Evolutionary conservation across 1,284 basidiomycete genomes (phyloP), one percentile per base, ranked within the genome.

Genomic region (Rhodotorula sp.): DNA sequence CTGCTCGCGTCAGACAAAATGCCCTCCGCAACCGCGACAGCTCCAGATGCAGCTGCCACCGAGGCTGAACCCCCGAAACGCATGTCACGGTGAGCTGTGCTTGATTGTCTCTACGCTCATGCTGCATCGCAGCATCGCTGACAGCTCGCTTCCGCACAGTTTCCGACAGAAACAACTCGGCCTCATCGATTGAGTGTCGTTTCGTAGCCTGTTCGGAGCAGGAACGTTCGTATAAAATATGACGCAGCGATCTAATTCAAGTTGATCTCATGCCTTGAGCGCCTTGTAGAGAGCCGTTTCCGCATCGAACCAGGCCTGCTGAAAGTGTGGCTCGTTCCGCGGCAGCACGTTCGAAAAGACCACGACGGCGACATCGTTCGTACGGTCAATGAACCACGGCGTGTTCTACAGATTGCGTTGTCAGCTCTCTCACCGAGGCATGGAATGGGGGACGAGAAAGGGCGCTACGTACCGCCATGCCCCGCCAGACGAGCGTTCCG

Each of bases 111-210:
- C 14, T 6, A 12, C 14, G 6, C 1, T 44, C n/a, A 8, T 18
- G 24, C 6, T 10, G 1, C 10, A 6, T 20, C 18, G 26, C 26
- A 5, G 4, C 17, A 6, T 17, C 0, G 4, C 29, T 30, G 18
- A n/a, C 29, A 3, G n/a, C 48, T 15, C 6, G 1, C 26, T 20
- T 4, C 10, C 30, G 2, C 22, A n/a, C 68, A 75, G 73, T 53
- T 75, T 75, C 69, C 68, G 70, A 14, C 67, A 68, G 45, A 70
- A 73, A n/a, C 74, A 75, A 63, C 61, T 75, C 5, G 69, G 74
- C 0, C 57, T 75, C 10, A 61, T 67, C 2, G 68, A 70, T 33
- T 70, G 42, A 46, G 10, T 17, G 15, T n/a, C 26, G 26, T 17
- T 4, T 24, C 24, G 17, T 18, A 18, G 10, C 45, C 12, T 46